Evolutionary conservation across 805 yeast species (phyloP), one percentile per base, ranked within the genome.

Genomic region (Kodamaea kaohsiungensis): DNA sequence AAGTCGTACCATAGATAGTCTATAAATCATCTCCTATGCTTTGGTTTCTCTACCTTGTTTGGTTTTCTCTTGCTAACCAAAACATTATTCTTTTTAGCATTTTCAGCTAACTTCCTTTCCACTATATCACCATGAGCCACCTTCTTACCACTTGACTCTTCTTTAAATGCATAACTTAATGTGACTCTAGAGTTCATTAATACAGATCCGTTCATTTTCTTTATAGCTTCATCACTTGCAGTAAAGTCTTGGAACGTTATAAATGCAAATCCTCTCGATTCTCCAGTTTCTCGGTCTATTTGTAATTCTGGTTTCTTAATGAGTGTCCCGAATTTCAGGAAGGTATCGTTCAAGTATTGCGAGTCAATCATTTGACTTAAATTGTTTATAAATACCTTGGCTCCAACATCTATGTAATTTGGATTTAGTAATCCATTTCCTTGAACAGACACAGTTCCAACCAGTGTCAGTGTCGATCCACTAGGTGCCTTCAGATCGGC

Each of bases 81-180:
- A 9, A 56, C 54, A 16, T 71, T 70, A 59, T 81, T 73, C 59
- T 71, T 71, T 61, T 77, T 75, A 2, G 91, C 91, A 60, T 81
- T 84, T 38, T 73, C 75, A 9, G 93, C 92, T 52, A 91, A 75
- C 51, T 80, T 58, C 60, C 97, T 76, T 65, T 92, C 97, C 0
- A 84, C 83, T 39, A 78, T 79, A 61, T 87, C 92, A n/a, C 97
- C 97, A 61, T 89, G 96, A 48, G 80, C 77, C 16, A 62, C 61
- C 52, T 62, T 83, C 83, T 55, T 80, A 6, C 66, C 64, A 8
- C 57, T 49, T 16, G 76, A 80, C 51, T 75, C 82, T 53, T 82
- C 83, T 68, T 89, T 90, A 63, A 77, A 84, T 0, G 97, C 95
- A 65, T 91, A 91, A 33, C 81, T 81, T 1, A 92, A 74, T 1